These are phyloP conservation scores for Litsea cubeba DNA, from an alignment of 164 flowering plant genomes.

Conservation along the genomic window DNA sequence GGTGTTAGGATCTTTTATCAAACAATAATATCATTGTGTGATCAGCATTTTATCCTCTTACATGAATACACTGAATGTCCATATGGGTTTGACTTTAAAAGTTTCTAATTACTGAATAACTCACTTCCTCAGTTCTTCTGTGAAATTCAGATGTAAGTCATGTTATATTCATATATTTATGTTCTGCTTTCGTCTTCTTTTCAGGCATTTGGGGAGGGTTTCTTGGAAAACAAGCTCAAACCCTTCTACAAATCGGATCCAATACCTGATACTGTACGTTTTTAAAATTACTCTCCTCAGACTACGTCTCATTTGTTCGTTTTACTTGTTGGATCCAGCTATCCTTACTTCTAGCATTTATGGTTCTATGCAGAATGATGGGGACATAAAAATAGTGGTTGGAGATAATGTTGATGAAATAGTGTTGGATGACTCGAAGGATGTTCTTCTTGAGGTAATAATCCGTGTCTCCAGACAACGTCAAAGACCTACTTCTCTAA, in stretches of 20 bases:
- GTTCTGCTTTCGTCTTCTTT: background rate
- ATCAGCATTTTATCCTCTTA: background rate
- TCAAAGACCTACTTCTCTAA: background rate
- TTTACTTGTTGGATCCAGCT: background rate
- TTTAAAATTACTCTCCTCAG: background rate
- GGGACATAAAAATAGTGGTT: conserved; percentile 84
- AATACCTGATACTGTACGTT: conserved; percentile 76
- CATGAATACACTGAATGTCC: background rate
- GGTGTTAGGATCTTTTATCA: background rate
- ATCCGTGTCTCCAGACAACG: background rate
- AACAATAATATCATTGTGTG: background rate
- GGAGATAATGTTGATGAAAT: conserved; percentile 90
- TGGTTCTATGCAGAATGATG: conserved; percentile 60
- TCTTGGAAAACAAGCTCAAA: conserved; percentile 78
- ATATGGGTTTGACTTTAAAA: background rate
- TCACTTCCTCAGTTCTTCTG: background rate
- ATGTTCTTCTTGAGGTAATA: conserved; percentile 95
- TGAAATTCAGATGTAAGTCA: background rate
- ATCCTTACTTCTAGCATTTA: background rate
- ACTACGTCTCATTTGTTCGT: background rate
- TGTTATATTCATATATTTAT: background rate
- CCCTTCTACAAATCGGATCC: conserved; percentile 94
- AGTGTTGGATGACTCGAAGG: conserved; percentile 94
- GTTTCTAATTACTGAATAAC: background rate
- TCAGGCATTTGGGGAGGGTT: conserved; percentile 71